These are phyloP conservation scores for Darksidea phi DNA, from an alignment of 495 filamentous ascomycete species.

Conservation along the genomic window DNA sequence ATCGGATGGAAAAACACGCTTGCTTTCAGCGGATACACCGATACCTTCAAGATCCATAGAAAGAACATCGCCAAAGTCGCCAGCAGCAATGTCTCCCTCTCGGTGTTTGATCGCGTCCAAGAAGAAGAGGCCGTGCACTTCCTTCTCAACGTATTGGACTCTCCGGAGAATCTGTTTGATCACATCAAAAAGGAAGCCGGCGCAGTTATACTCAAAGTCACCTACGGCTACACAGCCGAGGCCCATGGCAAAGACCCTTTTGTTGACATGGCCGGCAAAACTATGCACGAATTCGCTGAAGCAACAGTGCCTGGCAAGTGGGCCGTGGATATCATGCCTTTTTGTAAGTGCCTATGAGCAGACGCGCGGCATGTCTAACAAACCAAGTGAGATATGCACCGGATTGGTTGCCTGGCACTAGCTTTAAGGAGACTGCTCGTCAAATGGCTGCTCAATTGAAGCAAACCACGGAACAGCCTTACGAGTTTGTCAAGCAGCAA, in stretches of 20 bases:
- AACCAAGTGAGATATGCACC: slow-evolving; percentile 43
- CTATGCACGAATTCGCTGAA: slow-evolving; percentile 45
- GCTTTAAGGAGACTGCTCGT: slow-evolving; percentile 46
- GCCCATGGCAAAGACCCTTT: slow-evolving; percentile 46
- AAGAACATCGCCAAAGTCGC: slow-evolving; percentile 21
- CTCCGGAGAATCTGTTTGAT: not conserved
- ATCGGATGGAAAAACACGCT: slow-evolving; percentile 21
- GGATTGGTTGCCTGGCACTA: slow-evolving; percentile 51
- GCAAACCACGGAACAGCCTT: slow-evolving; percentile 36
- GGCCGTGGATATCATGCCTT: slow-evolving; percentile 48
- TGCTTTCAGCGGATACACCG: slow-evolving; percentile 10
- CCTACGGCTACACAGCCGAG: slow-evolving; percentile 53
- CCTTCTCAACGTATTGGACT: slow-evolving; percentile 13
- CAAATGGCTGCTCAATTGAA: slow-evolving; percentile 37
- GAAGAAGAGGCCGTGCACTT: slow-evolving; percentile 27
- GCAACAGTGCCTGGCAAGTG: slow-evolving; percentile 46
- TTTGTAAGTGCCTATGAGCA: slow-evolving; percentile 2
- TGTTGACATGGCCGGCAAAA: slow-evolving; percentile 44
- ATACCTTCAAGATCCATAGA: slow-evolving; percentile 14
- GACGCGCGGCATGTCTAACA: no score
- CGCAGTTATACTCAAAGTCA: slow-evolving; percentile 49
- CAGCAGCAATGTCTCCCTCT: not conserved
- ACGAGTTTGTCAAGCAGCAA: slow-evolving; percentile 49
- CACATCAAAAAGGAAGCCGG: slow-evolving; percentile 39
- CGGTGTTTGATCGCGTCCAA: not conserved